phyloP scores from a whole-genome alignment of 2,329 filamentous ascomycete genomes.

The Fusarium caatingaense region DNA sequence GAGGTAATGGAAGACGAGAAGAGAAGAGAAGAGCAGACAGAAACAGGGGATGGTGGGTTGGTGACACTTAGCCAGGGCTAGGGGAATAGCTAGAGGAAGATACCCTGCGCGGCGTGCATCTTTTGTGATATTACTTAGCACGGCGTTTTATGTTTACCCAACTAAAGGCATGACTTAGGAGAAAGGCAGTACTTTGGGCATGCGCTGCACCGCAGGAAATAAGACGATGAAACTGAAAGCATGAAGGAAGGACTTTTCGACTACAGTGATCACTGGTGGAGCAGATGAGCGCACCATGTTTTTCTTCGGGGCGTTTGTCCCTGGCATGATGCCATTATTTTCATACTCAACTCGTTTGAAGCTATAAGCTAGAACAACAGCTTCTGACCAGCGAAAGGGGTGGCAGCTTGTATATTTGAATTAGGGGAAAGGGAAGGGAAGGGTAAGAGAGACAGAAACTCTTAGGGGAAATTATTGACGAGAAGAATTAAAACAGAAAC shows the following conservation, averaged over 20 bases:
- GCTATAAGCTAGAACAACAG: not conserved
- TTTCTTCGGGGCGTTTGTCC: constrained; percentile 8
- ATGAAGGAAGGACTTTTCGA: constrained; percentile 5
- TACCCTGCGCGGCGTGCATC: constrained; percentile 48
- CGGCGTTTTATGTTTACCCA: constrained; percentile 49
- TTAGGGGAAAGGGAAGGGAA: not conserved
- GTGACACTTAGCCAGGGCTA: constrained; percentile 33
- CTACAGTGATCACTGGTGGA: not conserved
- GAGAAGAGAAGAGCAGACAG: not conserved
- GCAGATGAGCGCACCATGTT: constrained; percentile 2
- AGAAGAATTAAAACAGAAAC: constrained; percentile 24
- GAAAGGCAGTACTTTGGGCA: constrained; percentile 36
- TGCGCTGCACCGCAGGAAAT: constrained; percentile 22
- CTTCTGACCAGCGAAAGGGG: not conserved
- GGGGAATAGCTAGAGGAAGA: constrained; percentile 40
- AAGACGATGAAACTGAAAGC: constrained; percentile 13
- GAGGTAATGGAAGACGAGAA: constrained; percentile 31
- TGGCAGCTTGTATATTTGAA: not conserved
- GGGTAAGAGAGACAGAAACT: not conserved
- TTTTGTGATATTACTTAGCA: constrained; percentile 51
- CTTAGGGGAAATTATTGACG: constrained; percentile 17
- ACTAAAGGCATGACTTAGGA: constrained; percentile 37
- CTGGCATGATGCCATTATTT: not conserved
- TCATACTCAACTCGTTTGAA: not conserved
- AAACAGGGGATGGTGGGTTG: constrained; percentile 2